Evolutionary conservation across 108 stramenopile species (phyloP).

Genomic region (Pelagomonas calceolata): DNA sequence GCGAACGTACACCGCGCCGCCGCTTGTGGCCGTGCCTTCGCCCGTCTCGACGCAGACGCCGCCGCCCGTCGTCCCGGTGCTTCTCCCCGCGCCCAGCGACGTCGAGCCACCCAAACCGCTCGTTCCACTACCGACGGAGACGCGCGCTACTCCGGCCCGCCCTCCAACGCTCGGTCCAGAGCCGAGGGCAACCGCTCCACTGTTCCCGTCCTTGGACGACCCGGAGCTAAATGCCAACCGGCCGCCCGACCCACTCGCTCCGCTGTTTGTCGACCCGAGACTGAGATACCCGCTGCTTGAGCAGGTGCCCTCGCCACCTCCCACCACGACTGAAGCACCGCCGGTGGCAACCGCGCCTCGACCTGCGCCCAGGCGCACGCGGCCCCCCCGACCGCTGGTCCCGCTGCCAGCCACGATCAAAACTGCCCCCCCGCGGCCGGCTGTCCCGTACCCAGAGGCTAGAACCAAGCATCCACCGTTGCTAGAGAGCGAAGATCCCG

Average conservation of each 20-base stretch:
- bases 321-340: too few species aligned
- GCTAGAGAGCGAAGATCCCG: too few species aligned
- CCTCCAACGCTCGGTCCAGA: background rate
- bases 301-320: background rate
- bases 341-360: too few species aligned
- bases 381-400: too few species aligned
- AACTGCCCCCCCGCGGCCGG: too few species aligned
- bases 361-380: too few species aligned
- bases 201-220: background rate
- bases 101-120: background rate
- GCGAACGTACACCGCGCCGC: background rate
- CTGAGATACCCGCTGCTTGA: background rate
- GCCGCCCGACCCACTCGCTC: background rate
- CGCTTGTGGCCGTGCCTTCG: background rate
- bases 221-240: background rate
- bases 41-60: background rate
- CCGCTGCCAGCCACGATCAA: too few species aligned
- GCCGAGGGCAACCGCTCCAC: background rate
- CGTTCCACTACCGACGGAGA: background rate
- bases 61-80: background rate
- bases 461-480: too few species aligned
- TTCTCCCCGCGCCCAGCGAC: background rate
- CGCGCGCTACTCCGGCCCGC: background rate
- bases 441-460: too few species aligned
- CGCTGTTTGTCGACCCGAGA: background rate